phyloP scores from a whole-genome alignment of 306 rosid species.

The Vigna nakashimae region DNA sequence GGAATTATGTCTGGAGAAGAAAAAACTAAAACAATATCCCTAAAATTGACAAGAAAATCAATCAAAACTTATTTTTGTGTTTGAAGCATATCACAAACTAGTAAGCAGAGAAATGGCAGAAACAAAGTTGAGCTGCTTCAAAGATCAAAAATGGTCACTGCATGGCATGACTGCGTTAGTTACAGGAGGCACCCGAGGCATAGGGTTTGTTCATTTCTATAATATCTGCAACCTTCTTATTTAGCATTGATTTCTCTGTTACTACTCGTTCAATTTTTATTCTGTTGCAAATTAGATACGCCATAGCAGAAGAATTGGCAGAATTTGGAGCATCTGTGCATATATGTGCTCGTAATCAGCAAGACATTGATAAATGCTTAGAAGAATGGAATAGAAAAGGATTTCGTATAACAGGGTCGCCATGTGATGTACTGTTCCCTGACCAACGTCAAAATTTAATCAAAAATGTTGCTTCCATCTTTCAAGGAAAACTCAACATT shows the following conservation, averaged over 20 bases:
- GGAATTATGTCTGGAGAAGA: too few relatives aligned
- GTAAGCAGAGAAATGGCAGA: conserved; percentile 23
- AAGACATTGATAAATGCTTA: conserved; percentile 36
- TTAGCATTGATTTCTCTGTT: background rate
- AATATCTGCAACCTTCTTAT: background rate
- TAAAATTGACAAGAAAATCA: too few relatives aligned
- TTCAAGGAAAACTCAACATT: conserved; percentile 47
- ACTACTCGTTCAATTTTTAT: background rate
- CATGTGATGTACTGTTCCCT: background rate
- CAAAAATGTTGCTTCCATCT: conserved; percentile 7
- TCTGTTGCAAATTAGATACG: conserved; percentile 22
- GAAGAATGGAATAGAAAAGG: conserved; percentile 46
- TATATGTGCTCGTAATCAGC: conserved; percentile 41
- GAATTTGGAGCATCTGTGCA: conserved; percentile 49
- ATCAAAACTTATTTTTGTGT: too few relatives aligned
- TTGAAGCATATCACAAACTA: too few relatives aligned
- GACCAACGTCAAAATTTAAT: conserved; percentile 37
- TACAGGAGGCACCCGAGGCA: conserved; percentile 50
- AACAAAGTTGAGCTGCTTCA: background rate
- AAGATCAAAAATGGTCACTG: conserved; percentile 48
- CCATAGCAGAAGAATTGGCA: conserved; percentile 47
- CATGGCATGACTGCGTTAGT: conserved; percentile 55
- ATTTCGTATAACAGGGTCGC: conserved; percentile 31
- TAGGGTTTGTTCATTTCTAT: conserved; percentile 31
- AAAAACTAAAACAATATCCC: too few relatives aligned